These are phyloP conservation scores for Diaporthe vaccinii DNA, from an alignment of 2,329 filamentous ascomycete genomes.

Conservation along the genomic window DNA sequence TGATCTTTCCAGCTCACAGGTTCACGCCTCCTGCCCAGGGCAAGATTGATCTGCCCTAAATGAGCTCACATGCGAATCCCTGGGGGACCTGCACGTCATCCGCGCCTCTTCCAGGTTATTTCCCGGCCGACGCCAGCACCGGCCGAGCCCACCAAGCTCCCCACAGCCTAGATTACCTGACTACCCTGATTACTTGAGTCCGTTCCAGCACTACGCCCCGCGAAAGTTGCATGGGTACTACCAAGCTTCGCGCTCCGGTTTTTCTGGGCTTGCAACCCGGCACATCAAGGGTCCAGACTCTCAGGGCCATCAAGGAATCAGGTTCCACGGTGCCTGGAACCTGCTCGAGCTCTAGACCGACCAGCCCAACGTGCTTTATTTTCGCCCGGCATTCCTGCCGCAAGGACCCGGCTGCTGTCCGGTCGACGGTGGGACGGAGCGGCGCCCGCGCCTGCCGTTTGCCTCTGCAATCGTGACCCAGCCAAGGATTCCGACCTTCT, in stretches of 20 bases:
- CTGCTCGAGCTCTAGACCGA: not conserved
- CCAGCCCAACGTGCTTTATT: not conserved
- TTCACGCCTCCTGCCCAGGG: not conserved
- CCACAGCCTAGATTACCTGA: constrained; percentile 13
- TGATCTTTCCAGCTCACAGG: not conserved
- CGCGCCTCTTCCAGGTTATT: constrained; percentile 38
- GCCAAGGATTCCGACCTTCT: not conserved
- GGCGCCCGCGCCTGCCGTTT: not conserved
- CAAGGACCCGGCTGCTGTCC: not conserved
- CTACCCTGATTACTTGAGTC: not conserved
- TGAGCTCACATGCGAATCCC: constrained; percentile 30
- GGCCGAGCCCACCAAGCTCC: constrained; percentile 20
- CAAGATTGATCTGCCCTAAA: not conserved
- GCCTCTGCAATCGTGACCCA: not conserved
- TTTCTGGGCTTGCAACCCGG: not conserved
- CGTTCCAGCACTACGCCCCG: not conserved
- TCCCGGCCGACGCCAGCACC: constrained; percentile 5
- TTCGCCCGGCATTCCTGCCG: not conserved
- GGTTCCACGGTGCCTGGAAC: constrained; percentile 1
- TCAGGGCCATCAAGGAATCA: not conserved
- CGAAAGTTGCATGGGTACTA: not conserved
- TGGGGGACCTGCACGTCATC: constrained; percentile 32
- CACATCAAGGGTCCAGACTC: not conserved
- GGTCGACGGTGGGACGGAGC: not conserved
- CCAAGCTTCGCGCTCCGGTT: not conserved